Evolutionary conservation across 148 eudicot species (phyloP).

Genomic region (Silene uniflora): DNA sequence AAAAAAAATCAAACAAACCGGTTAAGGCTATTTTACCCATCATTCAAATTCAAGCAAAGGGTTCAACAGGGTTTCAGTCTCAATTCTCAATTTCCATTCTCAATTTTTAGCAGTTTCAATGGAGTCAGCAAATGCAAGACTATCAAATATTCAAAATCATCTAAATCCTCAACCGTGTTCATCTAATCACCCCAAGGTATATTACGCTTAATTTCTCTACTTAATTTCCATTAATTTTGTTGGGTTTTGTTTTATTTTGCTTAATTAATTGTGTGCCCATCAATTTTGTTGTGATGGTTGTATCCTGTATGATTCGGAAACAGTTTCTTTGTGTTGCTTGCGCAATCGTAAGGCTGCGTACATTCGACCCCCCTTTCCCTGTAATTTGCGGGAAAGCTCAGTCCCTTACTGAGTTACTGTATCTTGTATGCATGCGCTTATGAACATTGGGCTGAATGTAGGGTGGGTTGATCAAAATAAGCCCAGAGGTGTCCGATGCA

Average conservation of each 20-base stretch:
- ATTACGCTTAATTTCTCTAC: not conserved
- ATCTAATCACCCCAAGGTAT: not conserved
- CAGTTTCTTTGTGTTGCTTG: no score
- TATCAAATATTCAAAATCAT: not conserved
- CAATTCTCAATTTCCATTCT: no score
- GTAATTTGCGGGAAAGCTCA: no score
- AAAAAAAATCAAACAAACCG: not conserved
- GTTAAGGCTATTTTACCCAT: not conserved
- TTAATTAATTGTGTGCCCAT: not conserved
- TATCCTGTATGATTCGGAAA: not conserved
- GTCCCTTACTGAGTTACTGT: no score
- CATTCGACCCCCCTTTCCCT: no score
- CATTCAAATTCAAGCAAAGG: not conserved
- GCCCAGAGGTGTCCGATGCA: conserved; percentile 72
- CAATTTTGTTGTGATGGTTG: not conserved
- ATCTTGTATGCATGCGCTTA: not conserved
- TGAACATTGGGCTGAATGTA: not conserved
- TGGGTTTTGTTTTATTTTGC: not conserved
- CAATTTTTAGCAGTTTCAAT: not conserved
- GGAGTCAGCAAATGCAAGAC: not conserved
- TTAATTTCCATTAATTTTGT: no score
- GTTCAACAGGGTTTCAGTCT: not conserved
- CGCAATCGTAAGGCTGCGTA: no score
- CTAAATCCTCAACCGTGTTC: not conserved
- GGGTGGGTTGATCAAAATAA: conserved; percentile 35